Evolutionary conservation across 2,329 filamentous ascomycete species (phyloP), one percentile per base, ranked within the genome.

Genomic region (Fusarium sp.): DNA sequence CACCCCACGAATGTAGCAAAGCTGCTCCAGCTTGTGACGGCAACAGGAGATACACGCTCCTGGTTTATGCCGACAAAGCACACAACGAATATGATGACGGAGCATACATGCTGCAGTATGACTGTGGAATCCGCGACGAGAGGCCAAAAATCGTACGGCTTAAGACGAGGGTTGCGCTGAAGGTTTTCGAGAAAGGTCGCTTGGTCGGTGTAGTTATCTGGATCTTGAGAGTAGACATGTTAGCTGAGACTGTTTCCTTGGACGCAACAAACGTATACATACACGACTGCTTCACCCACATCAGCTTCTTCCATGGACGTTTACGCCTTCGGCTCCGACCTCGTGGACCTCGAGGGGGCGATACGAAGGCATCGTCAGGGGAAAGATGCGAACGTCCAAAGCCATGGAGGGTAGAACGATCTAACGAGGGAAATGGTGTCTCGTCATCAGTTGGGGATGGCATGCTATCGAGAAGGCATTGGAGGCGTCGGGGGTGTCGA

Each of bases 131-230:
- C 95, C 59, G 93, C 92, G 51, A 98, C 94, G 34, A 99, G 85
- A 10, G 94, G 93, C 95, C 96, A 99, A 80, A 99, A 99, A 76
- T 98, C 94, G 79, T 99, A 99, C 0, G 95, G 95, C 71, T 96
- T 91, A 53, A 98, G 87, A 40, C 94, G 90, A 6, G 95, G 95
- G 78, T 99, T 99, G 47, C 94, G 89, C 79, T 99, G 95, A 18
- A 99, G 88, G 74, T 97, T 94, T 77, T 97, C 95, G 71, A 99
- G 90, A 75, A 99, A 99, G 2, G 96, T 98, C 63, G 93, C 92
- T 77, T 96, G 94, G 77, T 99, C 96, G 40, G 96, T 98, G 78
- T 98, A 98, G 79, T 99, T 99, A 79, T 99, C 96, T n/a, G 96
- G 94, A 77, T 97, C 93, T 94, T 53, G 13, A 16, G n/a, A 16